Evolutionary conservation across 2,329 filamentous ascomycete species (phyloP), one percentile per base, ranked within the genome.

Genomic region (Colletotrichum karsti): DNA sequence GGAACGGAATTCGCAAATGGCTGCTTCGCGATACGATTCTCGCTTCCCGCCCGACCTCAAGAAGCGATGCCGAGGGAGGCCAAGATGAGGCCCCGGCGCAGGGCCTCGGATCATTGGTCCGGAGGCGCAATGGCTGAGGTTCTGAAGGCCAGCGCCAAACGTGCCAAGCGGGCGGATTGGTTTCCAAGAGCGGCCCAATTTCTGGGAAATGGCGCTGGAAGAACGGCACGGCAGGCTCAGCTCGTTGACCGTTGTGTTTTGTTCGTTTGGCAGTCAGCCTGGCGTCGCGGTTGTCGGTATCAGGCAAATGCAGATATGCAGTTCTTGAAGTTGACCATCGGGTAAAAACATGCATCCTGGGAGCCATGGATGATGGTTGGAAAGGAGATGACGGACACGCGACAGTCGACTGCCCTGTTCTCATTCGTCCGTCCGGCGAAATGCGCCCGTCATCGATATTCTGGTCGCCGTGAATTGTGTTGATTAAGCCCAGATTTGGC

Each of bases 401-500:
- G 64, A 64, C 60, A 58, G 51, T 28, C 37, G 15, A 39, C 48
- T 9, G 56, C 5, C 30, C 12, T 24, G 10, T 5, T 22, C 18
- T 28, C 28, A 63, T 63, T 58, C 44, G 53, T 35, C n/a, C 20
- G 24, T 28, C 26, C 7, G n/a, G 30, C 20, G 37, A 39, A 64
- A 57, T 46, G 37, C 35, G 15, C 46, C 37, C 60, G 53, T 58
- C 60, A 67, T 64, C 37, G 64, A 67, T 42, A 39, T 58, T 42
- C 20, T 24, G 26, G 22, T 20, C 20, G 59, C 28, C 26, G 39
- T 22, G 48, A 48, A 46, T 59, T 59, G 30, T 53, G 42, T 42
- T 56, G 35, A 56, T 42, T 37, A 57, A 24, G 37, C 42, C 30
- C 42, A 26, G 30, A 28, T 48, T 37, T 13, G 41, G 18, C 15